Conservation (phyloP, 1,284 basidiomycete genomes). For the Pseudozyma hubeiensis region DNA sequence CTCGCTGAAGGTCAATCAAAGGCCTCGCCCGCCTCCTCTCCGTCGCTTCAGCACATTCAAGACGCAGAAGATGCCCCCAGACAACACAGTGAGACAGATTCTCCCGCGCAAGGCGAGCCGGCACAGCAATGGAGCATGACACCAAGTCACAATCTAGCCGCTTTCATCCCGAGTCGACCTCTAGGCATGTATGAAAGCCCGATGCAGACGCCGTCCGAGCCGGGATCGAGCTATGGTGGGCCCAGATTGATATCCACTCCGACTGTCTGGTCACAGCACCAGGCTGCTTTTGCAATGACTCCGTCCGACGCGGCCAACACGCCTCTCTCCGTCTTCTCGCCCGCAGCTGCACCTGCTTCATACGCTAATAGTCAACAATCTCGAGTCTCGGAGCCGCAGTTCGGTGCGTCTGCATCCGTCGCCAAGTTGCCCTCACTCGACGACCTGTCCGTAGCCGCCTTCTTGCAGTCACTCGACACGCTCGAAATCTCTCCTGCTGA, state of each 20-base stretch:
- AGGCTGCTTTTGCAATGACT: conserved; percentile 12
- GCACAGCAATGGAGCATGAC: conserved; percentile 4
- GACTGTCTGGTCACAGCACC: conserved; percentile 20
- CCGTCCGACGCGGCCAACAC: conserved; percentile 25
- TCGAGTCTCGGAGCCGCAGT: neutral
- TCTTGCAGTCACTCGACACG: conserved; percentile 65
- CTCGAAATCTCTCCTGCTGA: conserved; percentile 64
- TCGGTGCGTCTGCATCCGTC: conserved; percentile 1
- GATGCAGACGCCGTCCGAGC: conserved; percentile 2
- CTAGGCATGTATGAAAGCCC: conserved; percentile 10
- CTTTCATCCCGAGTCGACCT: neutral
- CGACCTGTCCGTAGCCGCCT: conserved; percentile 64
- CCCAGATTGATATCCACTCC: conserved; percentile 10
- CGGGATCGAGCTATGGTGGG: neutral
- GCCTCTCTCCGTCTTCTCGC: conserved; percentile 16
- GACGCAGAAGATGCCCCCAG: neutral
- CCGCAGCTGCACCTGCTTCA: neutral
- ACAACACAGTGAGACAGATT: neutral
- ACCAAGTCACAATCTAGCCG: conserved; percentile 2
- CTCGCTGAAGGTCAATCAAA: neutral
- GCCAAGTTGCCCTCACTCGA: conserved; percentile 46
- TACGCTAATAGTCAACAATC: neutral
- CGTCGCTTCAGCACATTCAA: conserved; percentile 1
- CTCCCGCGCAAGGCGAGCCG: conserved; percentile 10
- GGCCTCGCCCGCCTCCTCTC: conserved; percentile 1